These are phyloP conservation scores for Rhodotorula mucilaginosa DNA, from an alignment of 1,284 basidiomycete species.

Conservation along the genomic window DNA sequence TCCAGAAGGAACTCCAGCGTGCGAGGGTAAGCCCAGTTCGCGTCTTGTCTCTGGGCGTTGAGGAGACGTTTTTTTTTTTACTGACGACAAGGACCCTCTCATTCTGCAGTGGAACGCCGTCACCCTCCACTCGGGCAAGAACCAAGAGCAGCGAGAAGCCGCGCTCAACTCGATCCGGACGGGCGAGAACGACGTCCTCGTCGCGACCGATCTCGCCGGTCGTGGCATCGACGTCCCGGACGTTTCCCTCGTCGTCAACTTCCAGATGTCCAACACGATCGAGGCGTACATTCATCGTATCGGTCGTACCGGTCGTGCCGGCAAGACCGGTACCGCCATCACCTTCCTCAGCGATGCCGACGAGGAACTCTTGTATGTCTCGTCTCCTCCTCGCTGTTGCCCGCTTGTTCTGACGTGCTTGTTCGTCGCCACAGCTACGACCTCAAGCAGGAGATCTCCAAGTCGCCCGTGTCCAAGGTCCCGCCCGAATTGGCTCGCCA, in stretches of 20 bases:
- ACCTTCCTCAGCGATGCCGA: constrained; percentile 96
- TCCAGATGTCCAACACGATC: constrained; percentile 92
- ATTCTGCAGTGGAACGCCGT: constrained; percentile 70
- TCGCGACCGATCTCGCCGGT: constrained; percentile 95
- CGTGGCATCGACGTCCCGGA: constrained; percentile 98
- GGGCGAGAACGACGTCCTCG: constrained; percentile 79
- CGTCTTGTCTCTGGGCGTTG: background rate
- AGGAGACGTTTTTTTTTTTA: no score
- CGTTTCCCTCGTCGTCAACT: constrained; percentile 93
- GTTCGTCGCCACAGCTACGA: constrained; percentile 61
- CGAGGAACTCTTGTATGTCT: constrained; percentile 88
- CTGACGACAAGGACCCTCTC: no score
- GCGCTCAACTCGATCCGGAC: constrained; percentile 79
- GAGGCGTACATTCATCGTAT: constrained; percentile 98
- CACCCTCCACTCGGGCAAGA: constrained; percentile 94
- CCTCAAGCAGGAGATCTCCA: constrained; percentile 88
- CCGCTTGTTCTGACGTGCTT: background rate
- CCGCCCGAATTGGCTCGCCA: constrained; percentile 81
- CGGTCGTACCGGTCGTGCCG: constrained; percentile 95
- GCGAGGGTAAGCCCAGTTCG: constrained; percentile 13
- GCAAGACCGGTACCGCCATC: constrained; percentile 86
- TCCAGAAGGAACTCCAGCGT: constrained; percentile 84
- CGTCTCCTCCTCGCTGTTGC: background rate
- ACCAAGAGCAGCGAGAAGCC: constrained; percentile 93
- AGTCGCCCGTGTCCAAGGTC: constrained; percentile 87